These are phyloP conservation scores for Tetrapisispora phaffii DNA, from an alignment of 805 yeast species.

Conservation along the genomic window DNA sequence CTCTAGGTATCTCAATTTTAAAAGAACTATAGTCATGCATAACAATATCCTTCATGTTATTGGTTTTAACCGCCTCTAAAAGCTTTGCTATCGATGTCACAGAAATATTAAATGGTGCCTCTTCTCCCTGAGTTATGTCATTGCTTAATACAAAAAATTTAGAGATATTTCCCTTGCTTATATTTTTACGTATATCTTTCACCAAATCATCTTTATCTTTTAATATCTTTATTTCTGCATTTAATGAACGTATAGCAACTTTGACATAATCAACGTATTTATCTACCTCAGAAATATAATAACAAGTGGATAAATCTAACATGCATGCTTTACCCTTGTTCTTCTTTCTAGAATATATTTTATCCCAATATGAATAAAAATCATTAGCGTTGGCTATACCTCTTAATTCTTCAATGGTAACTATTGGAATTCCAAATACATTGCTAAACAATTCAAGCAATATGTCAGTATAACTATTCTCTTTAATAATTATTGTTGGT, in stretches of 20 bases:
- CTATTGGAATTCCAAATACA: neutral
- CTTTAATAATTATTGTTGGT: too few species aligned
- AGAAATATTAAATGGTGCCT: neutral
- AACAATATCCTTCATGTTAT: neutral
- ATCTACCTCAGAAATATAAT: neutral
- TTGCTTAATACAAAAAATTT: neutral
- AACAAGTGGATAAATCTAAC: neutral
- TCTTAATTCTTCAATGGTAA: neutral
- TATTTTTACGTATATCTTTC: neutral
- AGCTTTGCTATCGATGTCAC: neutral
- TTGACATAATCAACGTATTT: neutral
- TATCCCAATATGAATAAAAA: neutral
- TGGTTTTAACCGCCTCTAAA: neutral
- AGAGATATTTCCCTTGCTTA: neutral
- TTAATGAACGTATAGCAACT: neutral
- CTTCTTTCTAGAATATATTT: neutral
- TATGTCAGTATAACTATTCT: neutral
- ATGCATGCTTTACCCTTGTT: neutral
- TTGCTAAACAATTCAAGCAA: neutral
- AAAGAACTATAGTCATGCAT: neutral
- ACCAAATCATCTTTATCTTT: neutral
- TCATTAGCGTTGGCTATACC: neutral
- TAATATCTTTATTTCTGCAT: neutral
- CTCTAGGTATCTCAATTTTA: neutral
- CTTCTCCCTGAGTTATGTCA: neutral